phyloP scores from a whole-genome alignment of 345 rosid genomes.

The Eucalyptus regnans region DNA sequence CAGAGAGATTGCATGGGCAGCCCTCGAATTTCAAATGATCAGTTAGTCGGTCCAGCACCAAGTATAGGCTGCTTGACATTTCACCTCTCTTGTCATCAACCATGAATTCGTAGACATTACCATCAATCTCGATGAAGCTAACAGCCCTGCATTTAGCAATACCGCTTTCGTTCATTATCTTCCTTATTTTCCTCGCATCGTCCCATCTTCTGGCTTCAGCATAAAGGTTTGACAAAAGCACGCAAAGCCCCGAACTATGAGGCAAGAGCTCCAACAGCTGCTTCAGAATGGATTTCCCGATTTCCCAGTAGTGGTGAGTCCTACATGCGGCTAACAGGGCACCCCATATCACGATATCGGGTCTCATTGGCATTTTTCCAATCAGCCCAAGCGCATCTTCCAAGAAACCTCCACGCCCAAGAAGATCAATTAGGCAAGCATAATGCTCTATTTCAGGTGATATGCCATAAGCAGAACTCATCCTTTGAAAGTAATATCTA shows the following conservation, averaged over 20 bases:
- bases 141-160: constrained; percentile 11
- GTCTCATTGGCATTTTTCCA: constrained; percentile 14
- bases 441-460: constrained; percentile 15
- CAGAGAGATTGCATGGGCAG: background rate
- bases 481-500: constrained; percentile 2
- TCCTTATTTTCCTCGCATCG: constrained; percentile 12
- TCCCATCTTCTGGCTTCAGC: constrained; percentile 12
- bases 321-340: constrained; percentile 18
- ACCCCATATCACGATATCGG: constrained; percentile 23
- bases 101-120: constrained; percentile 11
- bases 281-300: constrained; percentile 1
- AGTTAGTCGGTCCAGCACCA: constrained; percentile 12
- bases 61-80: background rate
- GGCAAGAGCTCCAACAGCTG: constrained; percentile 9
- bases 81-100: constrained; percentile 14
- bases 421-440: constrained; percentile 24
- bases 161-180: constrained; percentile 9
- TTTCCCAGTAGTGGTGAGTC: background rate
- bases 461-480: background rate
- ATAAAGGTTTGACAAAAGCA: constrained; percentile 17
- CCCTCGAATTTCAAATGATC: constrained; percentile 15
- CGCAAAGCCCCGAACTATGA: constrained; percentile 19
- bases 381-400: constrained; percentile 13
- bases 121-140: constrained; percentile 19
- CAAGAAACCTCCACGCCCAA: constrained; percentile 16